A percentile compares a stretch with the other conserved stretches of the same genome.
phyloP scores from a whole-genome alignment of 306 rosid species.

The Vigna mungo region DNA sequence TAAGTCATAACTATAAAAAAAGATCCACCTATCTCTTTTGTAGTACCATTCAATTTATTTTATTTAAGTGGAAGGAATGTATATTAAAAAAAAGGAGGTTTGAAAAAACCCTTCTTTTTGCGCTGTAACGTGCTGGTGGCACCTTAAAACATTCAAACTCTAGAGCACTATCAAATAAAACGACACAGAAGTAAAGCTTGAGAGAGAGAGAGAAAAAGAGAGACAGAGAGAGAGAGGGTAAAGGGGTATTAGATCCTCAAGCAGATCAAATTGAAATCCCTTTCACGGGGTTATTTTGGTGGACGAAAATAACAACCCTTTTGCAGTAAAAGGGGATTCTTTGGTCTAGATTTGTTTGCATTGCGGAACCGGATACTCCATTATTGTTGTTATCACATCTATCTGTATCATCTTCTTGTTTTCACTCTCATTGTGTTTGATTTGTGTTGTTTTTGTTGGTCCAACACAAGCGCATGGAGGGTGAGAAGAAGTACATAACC shows the following conservation, averaged over 20 bases:
- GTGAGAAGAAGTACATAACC: slow-evolving; percentile 52
- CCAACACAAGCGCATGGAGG: slow-evolving; percentile 35
- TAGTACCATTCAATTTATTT: too few relatives aligned
- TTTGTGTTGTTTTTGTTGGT: background rate
- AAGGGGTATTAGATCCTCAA: slow-evolving; percentile 25
- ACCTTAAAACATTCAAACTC: slow-evolving; percentile 6
- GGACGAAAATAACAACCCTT: background rate
- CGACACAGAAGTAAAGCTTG: background rate
- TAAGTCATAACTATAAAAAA: too few relatives aligned
- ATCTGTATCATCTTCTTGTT: background rate
- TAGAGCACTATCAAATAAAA: background rate
- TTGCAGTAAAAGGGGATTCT: background rate
- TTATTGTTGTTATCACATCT: background rate
- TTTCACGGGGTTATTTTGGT: slow-evolving; percentile 6
- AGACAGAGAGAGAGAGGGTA: background rate
- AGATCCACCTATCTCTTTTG: too few relatives aligned
- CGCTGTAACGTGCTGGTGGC: background rate
- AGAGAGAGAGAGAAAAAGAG: background rate
- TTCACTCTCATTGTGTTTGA: background rate
- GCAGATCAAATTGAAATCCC: slow-evolving; percentile 14
- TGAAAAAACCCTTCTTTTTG: background rate
- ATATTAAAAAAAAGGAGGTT: background rate
- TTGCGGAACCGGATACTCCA: slow-evolving; percentile 33
- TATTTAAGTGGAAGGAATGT: background rate
- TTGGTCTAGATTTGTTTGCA: slow-evolving; percentile 18